A percentile compares a stretch with the other conserved stretches of the same genome.
Conservation (phyloP, 306 rosid genomes). For the Cercis canadensis region DNA sequence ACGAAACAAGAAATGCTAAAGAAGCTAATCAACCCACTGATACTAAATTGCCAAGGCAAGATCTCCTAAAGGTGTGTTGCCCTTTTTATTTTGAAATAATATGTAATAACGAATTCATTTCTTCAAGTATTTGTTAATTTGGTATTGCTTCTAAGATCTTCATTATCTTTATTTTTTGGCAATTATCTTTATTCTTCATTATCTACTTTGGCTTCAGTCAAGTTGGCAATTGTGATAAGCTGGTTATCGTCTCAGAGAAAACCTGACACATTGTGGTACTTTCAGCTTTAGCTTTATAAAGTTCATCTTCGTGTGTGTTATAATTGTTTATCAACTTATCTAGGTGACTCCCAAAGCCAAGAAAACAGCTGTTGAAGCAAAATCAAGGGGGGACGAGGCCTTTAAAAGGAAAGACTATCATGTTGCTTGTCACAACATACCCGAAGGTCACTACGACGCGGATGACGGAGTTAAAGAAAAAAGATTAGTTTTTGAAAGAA, state of each 20-base stretch:
- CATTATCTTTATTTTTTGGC: slow-evolving; percentile 12
- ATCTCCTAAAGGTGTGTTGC: slow-evolving; percentile 73
- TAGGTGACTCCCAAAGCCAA: slow-evolving; percentile 85
- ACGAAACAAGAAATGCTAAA: slow-evolving; percentile 40
- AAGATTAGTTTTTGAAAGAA: no score
- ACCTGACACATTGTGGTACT: background rate
- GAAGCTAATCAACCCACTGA: slow-evolving; percentile 51
- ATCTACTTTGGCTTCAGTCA: slow-evolving; percentile 8
- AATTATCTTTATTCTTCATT: slow-evolving; percentile 21
- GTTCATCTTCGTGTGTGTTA: slow-evolving; percentile 6
- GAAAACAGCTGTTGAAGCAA: slow-evolving; percentile 90
- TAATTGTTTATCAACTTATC: slow-evolving; percentile 33
- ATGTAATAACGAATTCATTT: background rate
- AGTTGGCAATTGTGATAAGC: background rate
- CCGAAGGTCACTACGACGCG: no score
- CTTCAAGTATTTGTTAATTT: slow-evolving; percentile 19
- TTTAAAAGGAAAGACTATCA: slow-evolving; percentile 66
- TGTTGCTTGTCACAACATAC: no score
- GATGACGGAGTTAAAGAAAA: no score
- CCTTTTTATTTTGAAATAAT: background rate
- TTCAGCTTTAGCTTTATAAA: slow-evolving; percentile 14
- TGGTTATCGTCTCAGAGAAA: background rate
- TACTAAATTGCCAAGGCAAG: slow-evolving; percentile 44
- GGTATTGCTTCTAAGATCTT: slow-evolving; percentile 11
- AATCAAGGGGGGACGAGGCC: slow-evolving; percentile 89